phyloP scores from a whole-genome alignment of 169 alveolate genomes.

The Plasmodium gaboni region DNA sequence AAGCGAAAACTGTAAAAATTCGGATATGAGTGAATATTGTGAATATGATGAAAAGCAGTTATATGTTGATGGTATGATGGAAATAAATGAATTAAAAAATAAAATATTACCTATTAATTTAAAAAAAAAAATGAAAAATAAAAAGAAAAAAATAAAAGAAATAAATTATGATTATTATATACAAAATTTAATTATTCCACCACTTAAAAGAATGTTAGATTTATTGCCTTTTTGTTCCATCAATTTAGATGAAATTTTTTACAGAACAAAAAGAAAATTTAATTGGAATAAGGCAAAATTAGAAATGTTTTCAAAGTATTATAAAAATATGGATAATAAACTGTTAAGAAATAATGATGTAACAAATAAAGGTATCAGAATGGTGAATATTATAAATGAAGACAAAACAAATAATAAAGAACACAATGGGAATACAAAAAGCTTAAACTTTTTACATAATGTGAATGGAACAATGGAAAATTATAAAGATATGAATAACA shows the following conservation, averaged over 20 bases:
- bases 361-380: too few relatives aligned
- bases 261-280: constrained; percentile 14
- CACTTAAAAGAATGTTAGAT: constrained; percentile 79
- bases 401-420: not conserved
- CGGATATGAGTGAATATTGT: too few relatives aligned
- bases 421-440: not conserved
- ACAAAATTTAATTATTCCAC: constrained; percentile 76
- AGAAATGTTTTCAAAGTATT: constrained; percentile 50
- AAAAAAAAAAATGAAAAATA: not conserved
- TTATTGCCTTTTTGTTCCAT: constrained; percentile 44
- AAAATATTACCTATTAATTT: not conserved
- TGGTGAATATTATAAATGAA: not conserved
- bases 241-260: constrained; percentile 28
- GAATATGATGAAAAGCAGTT: too few relatives aligned
- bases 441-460: not conserved
- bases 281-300: not conserved
- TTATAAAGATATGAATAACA: not conserved
- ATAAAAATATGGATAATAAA: not conserved
- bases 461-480: not conserved
- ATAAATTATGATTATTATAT: constrained; percentile 78
- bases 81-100: too few relatives aligned
- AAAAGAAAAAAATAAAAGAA: constrained; percentile 51
- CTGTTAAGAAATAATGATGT: not conserved
- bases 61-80: too few relatives aligned
- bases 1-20: too few relatives aligned